Evolutionary conservation across 805 yeast genomes (phyloP).

Genomic region (Saturnispora kantuleensis): DNA sequence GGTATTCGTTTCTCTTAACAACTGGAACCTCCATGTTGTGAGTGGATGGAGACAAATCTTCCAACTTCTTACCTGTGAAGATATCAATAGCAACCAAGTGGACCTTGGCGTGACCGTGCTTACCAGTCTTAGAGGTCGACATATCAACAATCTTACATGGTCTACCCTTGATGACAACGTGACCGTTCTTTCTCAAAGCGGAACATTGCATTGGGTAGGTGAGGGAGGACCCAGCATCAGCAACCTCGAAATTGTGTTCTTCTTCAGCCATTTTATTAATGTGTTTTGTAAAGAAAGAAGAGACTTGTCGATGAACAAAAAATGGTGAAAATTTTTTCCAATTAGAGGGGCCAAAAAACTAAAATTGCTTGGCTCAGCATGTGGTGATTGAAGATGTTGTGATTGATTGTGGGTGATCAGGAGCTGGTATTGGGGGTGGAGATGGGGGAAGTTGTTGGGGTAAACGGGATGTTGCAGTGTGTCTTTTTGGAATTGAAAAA

Average conservation of each 20-base stretch:
- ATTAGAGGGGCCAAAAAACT: conserved; percentile 1
- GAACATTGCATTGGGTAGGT: conserved; percentile 99
- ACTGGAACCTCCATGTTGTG: conserved; percentile 99
- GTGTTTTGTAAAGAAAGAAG: neutral
- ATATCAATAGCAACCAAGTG: conserved; percentile 98
- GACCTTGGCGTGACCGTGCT: conserved; percentile 99
- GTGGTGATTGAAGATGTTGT: too few species aligned
- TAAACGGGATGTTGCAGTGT: too few species aligned
- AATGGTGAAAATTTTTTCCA: neutral
- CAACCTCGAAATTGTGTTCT: conserved; percentile 88
- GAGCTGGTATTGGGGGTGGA: too few species aligned
- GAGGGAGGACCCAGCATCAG: conserved; percentile 96
- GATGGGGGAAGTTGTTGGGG: too few species aligned
- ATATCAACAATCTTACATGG: conserved; percentile 99
- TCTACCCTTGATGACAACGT: conserved; percentile 97
- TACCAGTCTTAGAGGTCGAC: conserved; percentile 99
- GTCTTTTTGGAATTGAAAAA: too few species aligned
- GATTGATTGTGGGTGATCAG: too few species aligned
- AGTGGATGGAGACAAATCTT: conserved; percentile 99
- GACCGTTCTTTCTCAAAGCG: conserved; percentile 99
- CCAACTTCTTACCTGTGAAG: conserved; percentile 98
- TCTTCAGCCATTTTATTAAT: conserved; percentile 25
- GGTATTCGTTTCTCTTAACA: conserved; percentile 92
- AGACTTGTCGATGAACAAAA: neutral
- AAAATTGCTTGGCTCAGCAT: neutral